A percentile compares a stretch with the other conserved stretches of the same genome.
Conservation (phyloP, 2,329 filamentous ascomycete species). For the Aspergillus melleus region DNA sequence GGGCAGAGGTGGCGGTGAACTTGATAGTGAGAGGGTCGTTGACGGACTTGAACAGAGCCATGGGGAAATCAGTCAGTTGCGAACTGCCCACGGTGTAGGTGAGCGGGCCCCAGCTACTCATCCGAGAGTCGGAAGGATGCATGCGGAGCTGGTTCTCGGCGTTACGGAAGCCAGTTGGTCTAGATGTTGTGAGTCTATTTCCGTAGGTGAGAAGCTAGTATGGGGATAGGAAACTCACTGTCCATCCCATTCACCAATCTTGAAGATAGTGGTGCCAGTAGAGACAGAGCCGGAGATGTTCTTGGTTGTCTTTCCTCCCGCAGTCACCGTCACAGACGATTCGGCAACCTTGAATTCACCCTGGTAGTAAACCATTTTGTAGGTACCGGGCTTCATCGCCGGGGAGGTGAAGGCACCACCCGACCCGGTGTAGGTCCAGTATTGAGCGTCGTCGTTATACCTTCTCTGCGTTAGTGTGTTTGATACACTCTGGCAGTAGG, state of each 20-base stretch:
- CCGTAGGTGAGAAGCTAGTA: background rate
- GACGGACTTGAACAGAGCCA: conserved; percentile 64
- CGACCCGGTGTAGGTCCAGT: conserved; percentile 61
- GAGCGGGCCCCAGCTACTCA: conserved; percentile 60
- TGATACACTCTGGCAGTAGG: background rate
- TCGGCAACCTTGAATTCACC: conserved; percentile 58
- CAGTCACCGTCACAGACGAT: conserved; percentile 50
- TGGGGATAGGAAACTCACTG: conserved; percentile 36
- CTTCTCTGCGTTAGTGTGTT: conserved; percentile 7
- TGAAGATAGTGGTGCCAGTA: conserved; percentile 58
- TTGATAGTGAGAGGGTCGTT: conserved; percentile 63
- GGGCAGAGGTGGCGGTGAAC: conserved; percentile 55
- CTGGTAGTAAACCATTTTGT: conserved; percentile 67
- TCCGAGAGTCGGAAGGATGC: conserved; percentile 67
- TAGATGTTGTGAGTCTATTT: background rate
- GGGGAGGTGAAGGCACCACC: conserved; percentile 63
- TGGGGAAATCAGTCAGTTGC: conserved; percentile 57
- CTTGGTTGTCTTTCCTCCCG: conserved; percentile 50
- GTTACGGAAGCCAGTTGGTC: conserved; percentile 64
- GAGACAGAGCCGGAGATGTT: conserved; percentile 53
- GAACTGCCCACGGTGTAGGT: conserved; percentile 64
- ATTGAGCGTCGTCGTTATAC: conserved; percentile 62
- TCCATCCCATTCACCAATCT: conserved; percentile 67
- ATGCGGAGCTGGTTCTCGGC: conserved; percentile 66
- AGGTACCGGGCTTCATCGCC: conserved; percentile 66